These are phyloP conservation scores for Melastoma candidum DNA, from an alignment of 441 rosid species.

Conservation along the genomic window DNA sequence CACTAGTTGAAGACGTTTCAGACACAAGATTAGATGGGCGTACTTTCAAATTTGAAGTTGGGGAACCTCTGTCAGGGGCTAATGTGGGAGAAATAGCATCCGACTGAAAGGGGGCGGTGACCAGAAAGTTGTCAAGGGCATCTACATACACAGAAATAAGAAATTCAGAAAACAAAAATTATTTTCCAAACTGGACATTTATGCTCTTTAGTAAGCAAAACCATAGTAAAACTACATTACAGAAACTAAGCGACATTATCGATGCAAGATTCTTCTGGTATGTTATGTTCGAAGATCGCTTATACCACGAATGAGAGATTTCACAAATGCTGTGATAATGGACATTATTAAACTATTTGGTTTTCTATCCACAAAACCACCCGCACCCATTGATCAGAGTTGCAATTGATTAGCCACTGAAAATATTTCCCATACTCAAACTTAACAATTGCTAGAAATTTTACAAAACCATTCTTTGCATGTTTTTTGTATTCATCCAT, in stretches of 20 bases:
- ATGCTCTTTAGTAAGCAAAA: neutral
- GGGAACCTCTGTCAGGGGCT: slow-evolving; percentile 62
- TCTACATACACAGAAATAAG: slow-evolving; percentile 33
- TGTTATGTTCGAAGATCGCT: no score
- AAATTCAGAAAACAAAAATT: neutral
- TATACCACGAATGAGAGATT: no score
- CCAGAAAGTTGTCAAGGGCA: slow-evolving; percentile 70
- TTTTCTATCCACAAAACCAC: no score
- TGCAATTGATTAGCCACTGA: no score
- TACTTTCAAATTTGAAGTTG: slow-evolving; percentile 43
- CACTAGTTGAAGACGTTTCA: slow-evolving; percentile 31
- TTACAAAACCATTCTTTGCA: no score
- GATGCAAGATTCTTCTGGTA: no score
- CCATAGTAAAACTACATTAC: neutral
- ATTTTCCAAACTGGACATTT: neutral
- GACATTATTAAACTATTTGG: no score
- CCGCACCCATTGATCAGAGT: no score
- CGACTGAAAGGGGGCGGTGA: slow-evolving; percentile 75
- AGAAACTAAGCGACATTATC: neutral
- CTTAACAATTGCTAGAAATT: no score
- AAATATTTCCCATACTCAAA: no score
- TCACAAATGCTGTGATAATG: no score
- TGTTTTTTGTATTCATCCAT: no score
- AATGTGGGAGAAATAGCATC: slow-evolving; percentile 53
- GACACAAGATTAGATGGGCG: slow-evolving; percentile 24